Evolutionary conservation across 768 basidiomycete genomes (phyloP).

Genomic region (Lactarius quietus): DNA sequence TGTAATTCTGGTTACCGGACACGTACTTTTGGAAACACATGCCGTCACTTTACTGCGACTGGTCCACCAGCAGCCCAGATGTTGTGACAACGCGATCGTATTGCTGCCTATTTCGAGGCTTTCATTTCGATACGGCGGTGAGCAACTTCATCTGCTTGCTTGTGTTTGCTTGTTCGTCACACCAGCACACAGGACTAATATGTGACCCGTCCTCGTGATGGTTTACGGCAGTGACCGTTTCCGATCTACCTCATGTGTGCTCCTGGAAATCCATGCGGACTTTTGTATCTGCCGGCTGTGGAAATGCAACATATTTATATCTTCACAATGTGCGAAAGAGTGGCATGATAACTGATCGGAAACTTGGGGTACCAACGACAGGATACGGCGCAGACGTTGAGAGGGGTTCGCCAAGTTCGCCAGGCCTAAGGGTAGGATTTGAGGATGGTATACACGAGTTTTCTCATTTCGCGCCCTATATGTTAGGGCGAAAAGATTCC

Average conservation of each 20-base stretch:
- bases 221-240: not conserved
- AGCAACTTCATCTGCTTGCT: not conserved
- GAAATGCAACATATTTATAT: not conserved
- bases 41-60: too few relatives aligned
- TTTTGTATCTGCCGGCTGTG: not conserved
- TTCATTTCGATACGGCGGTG: too few relatives aligned
- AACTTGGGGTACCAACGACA: not conserved
- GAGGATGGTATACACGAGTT: too few relatives aligned
- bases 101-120: too few relatives aligned
- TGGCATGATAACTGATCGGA: not conserved
- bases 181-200: not conserved
- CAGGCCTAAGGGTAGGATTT: too few relatives aligned
- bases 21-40: too few relatives aligned
- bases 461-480: not conserved
- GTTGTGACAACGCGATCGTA: too few relatives aligned
- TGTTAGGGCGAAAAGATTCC: not conserved
- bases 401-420: not conserved
- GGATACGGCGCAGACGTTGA: not conserved
- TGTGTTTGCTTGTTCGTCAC: too few relatives aligned
- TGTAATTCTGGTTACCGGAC: too few relatives aligned
- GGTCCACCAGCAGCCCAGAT: too few relatives aligned
- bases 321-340: not conserved
- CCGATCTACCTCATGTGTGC: not conserved
- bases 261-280: not conserved
- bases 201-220: too few relatives aligned